Evolutionary conservation across 208 protist genomes (phyloP), one percentile per base, ranked within the genome.

Genomic region (Novymonas esmeraldas): DNA sequence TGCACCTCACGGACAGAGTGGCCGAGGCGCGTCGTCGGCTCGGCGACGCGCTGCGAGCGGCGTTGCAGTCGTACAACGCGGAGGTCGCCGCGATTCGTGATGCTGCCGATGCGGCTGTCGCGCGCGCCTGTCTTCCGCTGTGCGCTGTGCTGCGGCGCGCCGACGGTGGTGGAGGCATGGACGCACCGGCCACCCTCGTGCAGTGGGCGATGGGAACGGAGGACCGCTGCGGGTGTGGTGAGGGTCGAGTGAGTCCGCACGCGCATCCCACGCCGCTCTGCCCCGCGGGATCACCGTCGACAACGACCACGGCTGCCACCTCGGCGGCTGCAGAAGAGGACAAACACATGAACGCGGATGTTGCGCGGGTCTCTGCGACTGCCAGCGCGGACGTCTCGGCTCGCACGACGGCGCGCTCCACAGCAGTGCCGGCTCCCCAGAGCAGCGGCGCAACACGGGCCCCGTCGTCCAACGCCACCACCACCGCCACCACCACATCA

Each of bases 11-110:
- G 38, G 10, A 11, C 22, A 46, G 24, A 24, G 11, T 65, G 13
- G 39, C 34, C 6, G 66, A 18, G 11, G 66, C 66, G 11, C 66
- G 50, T 28, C 36, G 14, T 22, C 56, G 57, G 22, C 66, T 73
- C 45, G 51, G 55, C 39, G 26, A 55, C 10, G 42, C 24, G n/a
- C 22, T 73, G 10, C 41, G 34, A 22, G 58, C 13, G 34, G 67
- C 67, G 18, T 22, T 73, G 51, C 38, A 18, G 26, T 26, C 22
- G 9, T 73, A 73, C 51, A 73, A 66, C 59, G 59, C 29, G 0
- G 56, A 65, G 22, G 33, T 73, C 5, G 31, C 42, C 6, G 66
- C 38, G 4, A 22, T 46, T 36, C 5, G 13, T 14, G 6, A 26
- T 0, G 22, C 33, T n/a, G 6, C 20, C 11, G 29, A 24, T 11